A percentile compares a stretch with the other conserved stretches of the same genome.
Conservation (phyloP, 1,139 yeast genomes). For the Scheffersomyces titani region DNA sequence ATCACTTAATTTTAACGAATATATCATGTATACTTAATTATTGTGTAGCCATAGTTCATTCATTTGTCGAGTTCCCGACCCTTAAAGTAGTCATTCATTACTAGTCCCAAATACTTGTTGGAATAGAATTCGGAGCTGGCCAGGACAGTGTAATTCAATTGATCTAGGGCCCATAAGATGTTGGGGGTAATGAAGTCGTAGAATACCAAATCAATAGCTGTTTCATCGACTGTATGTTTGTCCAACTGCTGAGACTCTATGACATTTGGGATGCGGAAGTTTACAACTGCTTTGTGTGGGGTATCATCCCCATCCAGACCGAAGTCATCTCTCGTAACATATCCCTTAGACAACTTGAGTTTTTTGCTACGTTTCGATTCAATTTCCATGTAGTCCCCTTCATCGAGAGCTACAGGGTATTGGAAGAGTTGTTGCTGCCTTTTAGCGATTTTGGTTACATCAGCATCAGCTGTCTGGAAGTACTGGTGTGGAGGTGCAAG, state of each 20-base stretch:
- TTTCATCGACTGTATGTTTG: conserved; percentile 17
- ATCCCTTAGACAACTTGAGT: conserved; percentile 54
- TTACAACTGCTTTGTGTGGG: conserved; percentile 61
- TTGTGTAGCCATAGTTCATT: not conserved
- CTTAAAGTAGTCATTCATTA: conserved; percentile 32
- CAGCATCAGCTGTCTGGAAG: not conserved
- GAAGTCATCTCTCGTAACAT: conserved; percentile 78
- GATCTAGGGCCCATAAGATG: conserved; percentile 56
- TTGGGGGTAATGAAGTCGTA: conserved; percentile 73
- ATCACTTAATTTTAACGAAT: not conserved
- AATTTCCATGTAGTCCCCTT: conserved; percentile 20
- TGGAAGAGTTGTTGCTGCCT: not conserved
- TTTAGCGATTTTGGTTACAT: not conserved
- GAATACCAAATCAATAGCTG: conserved; percentile 66
- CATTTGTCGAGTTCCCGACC: conserved; percentile 1
- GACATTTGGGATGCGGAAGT: conserved; percentile 73
- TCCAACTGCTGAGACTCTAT: conserved; percentile 49
- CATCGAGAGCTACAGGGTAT: not conserved
- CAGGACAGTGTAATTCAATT: conserved; percentile 21
- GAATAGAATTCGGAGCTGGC: conserved; percentile 31
- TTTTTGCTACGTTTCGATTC: conserved; percentile 11
- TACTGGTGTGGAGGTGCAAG: conserved; percentile 31
- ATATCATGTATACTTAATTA: not conserved
- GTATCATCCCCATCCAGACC: conserved; percentile 92
- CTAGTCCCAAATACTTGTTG: conserved; percentile 31